A percentile compares a stretch with the other conserved stretches of the same genome.
Evolutionary conservation across 257 asterid genomes (phyloP).

Genomic region (Asclepias syriaca): DNA sequence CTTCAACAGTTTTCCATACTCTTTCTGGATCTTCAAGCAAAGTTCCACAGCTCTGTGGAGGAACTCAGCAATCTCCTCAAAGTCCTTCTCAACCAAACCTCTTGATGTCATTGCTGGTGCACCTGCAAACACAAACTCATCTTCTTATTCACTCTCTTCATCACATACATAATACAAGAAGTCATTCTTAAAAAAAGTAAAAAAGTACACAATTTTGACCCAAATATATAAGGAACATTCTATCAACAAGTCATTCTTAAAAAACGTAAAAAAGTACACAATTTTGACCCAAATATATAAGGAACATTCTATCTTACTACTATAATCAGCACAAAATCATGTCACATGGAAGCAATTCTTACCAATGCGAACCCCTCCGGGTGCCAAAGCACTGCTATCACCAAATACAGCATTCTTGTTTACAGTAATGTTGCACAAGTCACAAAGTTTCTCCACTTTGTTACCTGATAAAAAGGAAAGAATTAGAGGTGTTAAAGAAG

Average conservation of each 20-base stretch:
- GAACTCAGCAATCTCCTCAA: constrained; percentile 90
- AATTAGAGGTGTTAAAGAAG: not conserved
- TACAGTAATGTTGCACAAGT: constrained; percentile 85
- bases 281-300: not conserved
- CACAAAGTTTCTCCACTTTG: constrained; percentile 95
- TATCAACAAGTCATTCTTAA: not conserved
- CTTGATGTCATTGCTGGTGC: constrained; percentile 98
- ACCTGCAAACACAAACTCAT: constrained; percentile 34
- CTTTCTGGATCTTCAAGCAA: constrained; percentile 84
- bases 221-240: too few species aligned
- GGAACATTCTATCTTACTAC: not conserved
- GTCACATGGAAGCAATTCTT: constrained; percentile 18
- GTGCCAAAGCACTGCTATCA: constrained; percentile 97
- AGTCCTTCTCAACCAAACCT: constrained; percentile 93
- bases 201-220: not conserved
- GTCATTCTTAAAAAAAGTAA: not conserved
- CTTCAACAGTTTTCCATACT: constrained; percentile 80
- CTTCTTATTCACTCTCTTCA: constrained; percentile 2
- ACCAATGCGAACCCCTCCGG: constrained; percentile 99
- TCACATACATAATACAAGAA: too few species aligned
- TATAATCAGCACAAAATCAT: not conserved
- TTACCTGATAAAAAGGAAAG: constrained; percentile 47
- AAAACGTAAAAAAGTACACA: not conserved
- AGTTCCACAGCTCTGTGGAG: constrained; percentile 80
- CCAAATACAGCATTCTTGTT: constrained; percentile 99